These are phyloP conservation scores for Dalbergia cochinchinensis DNA, from an alignment of 306 rosid genomes.

Conservation along the genomic window DNA sequence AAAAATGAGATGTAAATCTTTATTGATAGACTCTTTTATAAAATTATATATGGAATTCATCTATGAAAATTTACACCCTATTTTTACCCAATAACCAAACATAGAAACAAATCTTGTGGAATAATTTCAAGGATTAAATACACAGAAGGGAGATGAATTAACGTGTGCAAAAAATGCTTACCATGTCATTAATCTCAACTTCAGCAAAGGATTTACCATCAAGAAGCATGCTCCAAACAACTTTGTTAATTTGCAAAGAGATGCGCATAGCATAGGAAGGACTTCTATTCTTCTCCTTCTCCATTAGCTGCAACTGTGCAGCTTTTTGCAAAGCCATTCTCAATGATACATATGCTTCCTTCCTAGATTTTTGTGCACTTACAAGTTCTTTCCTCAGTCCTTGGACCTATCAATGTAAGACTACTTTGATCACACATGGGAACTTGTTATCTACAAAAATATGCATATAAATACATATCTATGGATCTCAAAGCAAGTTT, in stretches of 20 bases:
- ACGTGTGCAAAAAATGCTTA: conserved; percentile 54
- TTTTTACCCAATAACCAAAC: neutral
- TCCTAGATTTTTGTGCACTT: conserved; percentile 73
- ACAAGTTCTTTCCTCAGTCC: conserved; percentile 79
- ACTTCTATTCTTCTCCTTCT: conserved; percentile 95
- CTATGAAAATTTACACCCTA: no score
- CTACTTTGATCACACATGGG: conserved; percentile 36
- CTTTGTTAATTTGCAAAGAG: conserved; percentile 83
- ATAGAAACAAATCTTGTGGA: conserved; percentile 15
- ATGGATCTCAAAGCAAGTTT: conserved; percentile 27
- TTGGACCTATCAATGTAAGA: conserved; percentile 76
- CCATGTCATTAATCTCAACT: conserved; percentile 96
- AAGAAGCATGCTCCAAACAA: conserved; percentile 97
- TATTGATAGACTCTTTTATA: no score
- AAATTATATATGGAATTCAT: no score
- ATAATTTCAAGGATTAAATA: conserved; percentile 27
- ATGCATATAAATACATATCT: conserved; percentile 24
- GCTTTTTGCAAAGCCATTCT: conserved; percentile 81
- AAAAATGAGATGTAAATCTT: no score
- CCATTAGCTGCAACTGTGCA: conserved; percentile 74
- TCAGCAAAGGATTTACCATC: conserved; percentile 97
- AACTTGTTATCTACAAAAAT: conserved; percentile 37
- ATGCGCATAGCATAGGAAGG: conserved; percentile 92
- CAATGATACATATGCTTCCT: conserved; percentile 79
- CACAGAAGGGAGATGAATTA: conserved; percentile 14